These are phyloP conservation scores for Trichoderma citrinoviride DNA, from an alignment of 2,329 filamentous ascomycete species.

Conservation along the genomic window DNA sequence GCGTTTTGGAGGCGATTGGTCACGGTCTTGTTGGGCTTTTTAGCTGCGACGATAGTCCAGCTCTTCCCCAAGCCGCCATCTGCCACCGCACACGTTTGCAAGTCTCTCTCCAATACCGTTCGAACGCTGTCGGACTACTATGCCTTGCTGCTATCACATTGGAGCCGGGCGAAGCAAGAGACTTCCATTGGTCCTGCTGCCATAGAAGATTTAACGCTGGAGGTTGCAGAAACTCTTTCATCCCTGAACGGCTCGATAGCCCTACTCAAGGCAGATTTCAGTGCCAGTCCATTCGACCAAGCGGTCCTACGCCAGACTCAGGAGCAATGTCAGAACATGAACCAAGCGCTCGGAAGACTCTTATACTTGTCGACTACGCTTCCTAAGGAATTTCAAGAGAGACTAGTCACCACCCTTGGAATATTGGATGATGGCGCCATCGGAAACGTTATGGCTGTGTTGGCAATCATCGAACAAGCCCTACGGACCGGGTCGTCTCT, in stretches of 20 bases:
- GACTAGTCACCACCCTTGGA: slow-evolving; percentile 39
- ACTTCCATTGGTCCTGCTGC: slow-evolving; percentile 33
- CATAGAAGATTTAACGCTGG: slow-evolving; percentile 32
- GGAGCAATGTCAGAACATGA: slow-evolving; percentile 34
- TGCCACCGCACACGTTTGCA: slow-evolving; percentile 43
- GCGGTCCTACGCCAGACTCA: slow-evolving; percentile 32
- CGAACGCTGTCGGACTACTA: slow-evolving; percentile 48
- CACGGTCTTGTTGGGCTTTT: slow-evolving; percentile 45
- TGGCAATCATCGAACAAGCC: slow-evolving; percentile 46
- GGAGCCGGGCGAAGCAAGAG: slow-evolving; percentile 35
- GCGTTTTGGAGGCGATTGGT: slow-evolving; percentile 49
- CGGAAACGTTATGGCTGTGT: slow-evolving; percentile 50
- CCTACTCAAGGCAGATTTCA: slow-evolving; percentile 34
- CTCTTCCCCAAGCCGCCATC: slow-evolving; percentile 48
- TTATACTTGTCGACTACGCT: slow-evolving; percentile 37
- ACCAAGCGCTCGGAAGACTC: slow-evolving; percentile 35
- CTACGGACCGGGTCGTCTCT: slow-evolving; percentile 47
- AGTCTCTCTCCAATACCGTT: slow-evolving; percentile 44
- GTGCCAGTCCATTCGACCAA: slow-evolving; percentile 33
- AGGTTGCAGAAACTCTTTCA: slow-evolving; percentile 32
- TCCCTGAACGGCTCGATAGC: slow-evolving; percentile 30
- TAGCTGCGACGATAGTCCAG: slow-evolving; percentile 44
- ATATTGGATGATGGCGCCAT: slow-evolving; percentile 44
- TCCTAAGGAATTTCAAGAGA: slow-evolving; percentile 40
- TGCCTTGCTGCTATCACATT: slow-evolving; percentile 46